Evolutionary conservation across 306 rosid species (phyloP).

Genomic region (Quercus gilva): DNA sequence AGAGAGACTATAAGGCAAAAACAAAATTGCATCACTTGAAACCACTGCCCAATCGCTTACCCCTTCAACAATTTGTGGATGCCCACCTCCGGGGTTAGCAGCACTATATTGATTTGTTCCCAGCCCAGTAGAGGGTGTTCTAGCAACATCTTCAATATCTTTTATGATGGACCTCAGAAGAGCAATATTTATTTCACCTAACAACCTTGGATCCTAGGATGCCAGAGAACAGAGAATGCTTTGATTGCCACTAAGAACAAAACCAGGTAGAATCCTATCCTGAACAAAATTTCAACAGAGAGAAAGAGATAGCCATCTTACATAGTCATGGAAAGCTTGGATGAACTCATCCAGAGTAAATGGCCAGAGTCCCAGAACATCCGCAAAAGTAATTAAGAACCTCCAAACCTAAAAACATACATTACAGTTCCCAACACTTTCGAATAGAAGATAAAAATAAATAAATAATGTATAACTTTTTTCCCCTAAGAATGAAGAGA

Average conservation of each 20-base stretch:
- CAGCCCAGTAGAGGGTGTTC: constrained; percentile 48
- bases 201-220: constrained; percentile 65
- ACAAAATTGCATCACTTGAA: constrained; percentile 19
- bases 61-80: constrained; percentile 73
- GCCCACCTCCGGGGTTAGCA: constrained; percentile 69
- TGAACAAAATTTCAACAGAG: neutral
- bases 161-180: constrained; percentile 62
- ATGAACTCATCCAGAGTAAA: constrained; percentile 85
- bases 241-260: constrained; percentile 15
- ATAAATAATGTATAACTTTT: too few species aligned
- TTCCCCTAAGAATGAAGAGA: too few species aligned
- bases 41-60: constrained; percentile 28
- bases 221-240: constrained; percentile 10
- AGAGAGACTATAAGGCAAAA: neutral
- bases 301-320: constrained; percentile 28
- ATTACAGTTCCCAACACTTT: neutral
- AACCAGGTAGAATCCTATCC: constrained; percentile 6
- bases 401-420: constrained; percentile 65
- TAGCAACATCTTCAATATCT: constrained; percentile 74
- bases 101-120: constrained; percentile 53
- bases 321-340: constrained; percentile 87
- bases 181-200: constrained; percentile 73
- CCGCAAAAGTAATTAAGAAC: constrained; percentile 71
- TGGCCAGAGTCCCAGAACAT: constrained; percentile 75
- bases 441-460: constrained; percentile 1